These are phyloP conservation scores for Leucosporidium yakuticum DNA, from an alignment of 768 basidiomycete genomes.

Conservation along the genomic window DNA sequence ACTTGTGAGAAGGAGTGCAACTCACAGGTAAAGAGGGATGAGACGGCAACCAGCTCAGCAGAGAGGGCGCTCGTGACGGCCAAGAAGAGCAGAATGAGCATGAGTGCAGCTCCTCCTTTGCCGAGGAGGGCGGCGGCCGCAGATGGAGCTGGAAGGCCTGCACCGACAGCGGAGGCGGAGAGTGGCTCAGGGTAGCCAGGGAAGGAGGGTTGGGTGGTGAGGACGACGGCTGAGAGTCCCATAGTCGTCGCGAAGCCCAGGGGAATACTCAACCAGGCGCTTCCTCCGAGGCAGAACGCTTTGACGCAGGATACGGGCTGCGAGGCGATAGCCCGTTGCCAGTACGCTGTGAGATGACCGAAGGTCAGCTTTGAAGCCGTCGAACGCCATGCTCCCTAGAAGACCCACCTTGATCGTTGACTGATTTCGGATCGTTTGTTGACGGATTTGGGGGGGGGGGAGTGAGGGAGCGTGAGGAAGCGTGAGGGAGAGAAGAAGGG, in stretches of 20 bases:
- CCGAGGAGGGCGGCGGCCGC: conserved; percentile 44
- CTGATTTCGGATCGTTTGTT: too few species aligned
- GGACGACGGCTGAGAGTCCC: conserved; percentile 4
- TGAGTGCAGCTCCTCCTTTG: conserved; percentile 71
- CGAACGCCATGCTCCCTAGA: too few species aligned
- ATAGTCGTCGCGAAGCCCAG: conserved; percentile 6
- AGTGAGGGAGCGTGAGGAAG: too few species aligned
- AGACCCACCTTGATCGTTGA: conserved; percentile 24
- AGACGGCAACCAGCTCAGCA: conserved; percentile 88
- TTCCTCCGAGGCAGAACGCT: conserved; percentile 79
- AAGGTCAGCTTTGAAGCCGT: conserved; percentile 20
- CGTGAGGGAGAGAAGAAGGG: too few species aligned
- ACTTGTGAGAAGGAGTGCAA: not conserved
- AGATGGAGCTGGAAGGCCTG: conserved; percentile 2
- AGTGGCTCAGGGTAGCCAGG: not conserved
- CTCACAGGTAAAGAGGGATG: conserved; percentile 63
- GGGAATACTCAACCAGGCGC: conserved; percentile 71
- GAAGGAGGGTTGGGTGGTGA: not conserved
- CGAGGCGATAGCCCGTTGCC: conserved; percentile 78
- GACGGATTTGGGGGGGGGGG: too few species aligned
- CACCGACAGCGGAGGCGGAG: not conserved
- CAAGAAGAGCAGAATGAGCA: conserved; percentile 46
- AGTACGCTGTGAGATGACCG: not conserved
- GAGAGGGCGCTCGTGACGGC: conserved; percentile 57
- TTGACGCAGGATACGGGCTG: conserved; percentile 76